Evolutionary conservation across 208 protist species (phyloP).

Genomic region (Phytomonas francai): DNA sequence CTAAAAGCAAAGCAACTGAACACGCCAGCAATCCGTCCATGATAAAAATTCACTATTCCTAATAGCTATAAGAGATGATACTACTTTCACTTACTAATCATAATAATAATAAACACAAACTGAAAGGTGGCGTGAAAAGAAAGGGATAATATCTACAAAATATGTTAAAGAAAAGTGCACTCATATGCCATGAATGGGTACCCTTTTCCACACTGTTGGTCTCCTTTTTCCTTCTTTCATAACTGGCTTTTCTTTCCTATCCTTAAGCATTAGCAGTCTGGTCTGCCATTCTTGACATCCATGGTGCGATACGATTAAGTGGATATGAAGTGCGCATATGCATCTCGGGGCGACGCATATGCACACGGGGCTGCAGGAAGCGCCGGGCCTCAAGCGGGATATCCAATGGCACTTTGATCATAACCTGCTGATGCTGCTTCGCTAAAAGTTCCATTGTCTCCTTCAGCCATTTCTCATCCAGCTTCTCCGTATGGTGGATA

Average conservation of each 20-base stretch:
- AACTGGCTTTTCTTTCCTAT: slow-evolving; percentile 5
- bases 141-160: neutral
- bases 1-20: slow-evolving; percentile 2
- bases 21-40: neutral
- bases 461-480: slow-evolving; percentile 64
- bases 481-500: slow-evolving; percentile 46
- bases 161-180: neutral
- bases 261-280: slow-evolving; percentile 70
- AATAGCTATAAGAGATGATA: neutral
- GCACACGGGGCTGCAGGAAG: slow-evolving; percentile 81
- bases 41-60: slow-evolving; percentile 1
- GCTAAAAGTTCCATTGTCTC: slow-evolving; percentile 56
- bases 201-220: neutral
- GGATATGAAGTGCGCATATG: slow-evolving; percentile 85
- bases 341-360: slow-evolving; percentile 83
- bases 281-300: slow-evolving; percentile 79
- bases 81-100: neutral
- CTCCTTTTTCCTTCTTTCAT: neutral
- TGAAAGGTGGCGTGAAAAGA: neutral
- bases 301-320: slow-evolving; percentile 80
- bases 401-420: slow-evolving; percentile 66
- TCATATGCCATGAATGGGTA: neutral
- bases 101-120: slow-evolving; percentile 8
- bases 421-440: slow-evolving; percentile 76
- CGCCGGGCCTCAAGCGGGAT: slow-evolving; percentile 78